Evolutionary conservation across 306 rosid species (phyloP).

Genomic region (Cucurbita maxima): DNA sequence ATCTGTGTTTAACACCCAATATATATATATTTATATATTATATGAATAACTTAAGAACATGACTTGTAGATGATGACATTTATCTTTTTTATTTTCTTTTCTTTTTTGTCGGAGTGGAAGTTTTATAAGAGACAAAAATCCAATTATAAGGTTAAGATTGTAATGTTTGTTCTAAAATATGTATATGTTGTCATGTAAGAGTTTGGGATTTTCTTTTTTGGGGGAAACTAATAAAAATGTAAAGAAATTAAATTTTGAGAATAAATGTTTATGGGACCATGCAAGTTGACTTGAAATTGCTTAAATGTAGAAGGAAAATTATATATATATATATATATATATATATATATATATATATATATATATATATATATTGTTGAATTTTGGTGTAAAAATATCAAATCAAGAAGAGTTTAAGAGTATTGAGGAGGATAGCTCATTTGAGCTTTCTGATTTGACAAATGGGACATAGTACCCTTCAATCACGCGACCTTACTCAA

Average conservation of each 20-base stretch:
- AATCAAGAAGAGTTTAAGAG: background rate
- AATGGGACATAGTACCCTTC: background rate
- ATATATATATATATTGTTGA: background rate
- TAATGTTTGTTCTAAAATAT: background rate
- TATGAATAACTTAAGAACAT: too few species aligned
- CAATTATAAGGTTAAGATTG: background rate
- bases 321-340: too few species aligned
- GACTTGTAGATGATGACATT: too few species aligned
- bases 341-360: too few species aligned
- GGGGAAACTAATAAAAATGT: background rate
- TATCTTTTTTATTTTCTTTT: too few species aligned
- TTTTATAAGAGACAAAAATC: background rate
- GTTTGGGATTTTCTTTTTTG: background rate
- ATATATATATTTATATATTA: too few species aligned
- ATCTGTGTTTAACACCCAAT: too few species aligned
- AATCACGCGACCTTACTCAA: slow-evolving; percentile 4
- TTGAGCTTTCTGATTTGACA: slow-evolving; percentile 4
- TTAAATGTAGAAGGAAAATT: background rate
- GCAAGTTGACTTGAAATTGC: background rate
- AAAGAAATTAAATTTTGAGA: background rate
- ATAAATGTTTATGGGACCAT: background rate
- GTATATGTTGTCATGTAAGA: background rate
- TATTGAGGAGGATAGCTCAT: slow-evolving; percentile 3
- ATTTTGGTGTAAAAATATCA: background rate
- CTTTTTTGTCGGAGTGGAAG: background rate